phyloP scores from a whole-genome alignment of 2,329 filamentous ascomycete genomes.

The Botrytis hyacinthi region DNA sequence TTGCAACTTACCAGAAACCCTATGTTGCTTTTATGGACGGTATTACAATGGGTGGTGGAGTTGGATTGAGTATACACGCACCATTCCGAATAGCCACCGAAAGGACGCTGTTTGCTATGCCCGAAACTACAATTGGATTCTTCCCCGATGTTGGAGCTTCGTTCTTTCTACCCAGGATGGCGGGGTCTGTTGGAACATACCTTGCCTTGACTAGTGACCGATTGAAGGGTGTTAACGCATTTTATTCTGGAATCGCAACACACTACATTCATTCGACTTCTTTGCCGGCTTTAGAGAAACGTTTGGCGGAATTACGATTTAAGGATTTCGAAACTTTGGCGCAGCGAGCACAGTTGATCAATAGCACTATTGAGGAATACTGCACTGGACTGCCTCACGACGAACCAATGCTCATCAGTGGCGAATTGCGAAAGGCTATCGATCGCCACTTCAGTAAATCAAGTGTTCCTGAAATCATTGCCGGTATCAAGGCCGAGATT shows the following conservation, averaged over 20 bases:
- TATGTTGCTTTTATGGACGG: conserved; percentile 97
- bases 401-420: conserved; percentile 64
- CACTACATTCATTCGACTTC: conserved; percentile 94
- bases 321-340: conserved; percentile 66
- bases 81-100: conserved; percentile 97
- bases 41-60: conserved; percentile 96
- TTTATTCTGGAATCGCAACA: conserved; percentile 89
- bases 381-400: conserved; percentile 78
- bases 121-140: conserved; percentile 96
- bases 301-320: conserved; percentile 87
- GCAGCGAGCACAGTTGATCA: conserved; percentile 69
- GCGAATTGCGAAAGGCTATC: conserved; percentile 73
- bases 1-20: conserved; percentile 89
- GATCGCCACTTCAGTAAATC: conserved; percentile 76
- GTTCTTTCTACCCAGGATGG: conserved; percentile 90
- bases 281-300: conserved; percentile 75
- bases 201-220: conserved; percentile 87
- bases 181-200: conserved; percentile 85
- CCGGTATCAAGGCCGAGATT: conserved; percentile 44
- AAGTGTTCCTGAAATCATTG: conserved; percentile 67
- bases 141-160: conserved; percentile 97
- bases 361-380: conserved; percentile 89
- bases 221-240: conserved; percentile 77
- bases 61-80: conserved; percentile 90
- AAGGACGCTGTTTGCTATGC: conserved; percentile 95